phyloP scores from a whole-genome alignment of 2,329 filamentous ascomycete genomes.

The Colletotrichum chrysophilum region DNA sequence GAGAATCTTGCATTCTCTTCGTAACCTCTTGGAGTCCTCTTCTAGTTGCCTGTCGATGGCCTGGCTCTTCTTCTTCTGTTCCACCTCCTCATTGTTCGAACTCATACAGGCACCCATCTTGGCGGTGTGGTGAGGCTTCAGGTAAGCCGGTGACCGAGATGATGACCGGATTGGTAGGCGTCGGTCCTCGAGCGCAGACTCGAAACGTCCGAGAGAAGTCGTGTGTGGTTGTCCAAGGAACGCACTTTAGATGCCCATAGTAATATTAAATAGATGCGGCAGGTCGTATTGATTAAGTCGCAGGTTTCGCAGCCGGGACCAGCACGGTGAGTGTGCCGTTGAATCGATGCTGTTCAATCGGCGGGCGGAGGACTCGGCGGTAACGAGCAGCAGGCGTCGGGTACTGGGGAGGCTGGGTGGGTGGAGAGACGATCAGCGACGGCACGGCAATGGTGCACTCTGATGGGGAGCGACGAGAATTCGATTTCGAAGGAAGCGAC shows the following conservation, averaged over 20 bases:
- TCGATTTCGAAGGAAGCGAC: not conserved
- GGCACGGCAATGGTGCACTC: not conserved
- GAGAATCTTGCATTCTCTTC: conserved; percentile 98
- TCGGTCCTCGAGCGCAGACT: not conserved
- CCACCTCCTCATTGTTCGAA: conserved; percentile 82
- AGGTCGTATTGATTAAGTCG: not conserved
- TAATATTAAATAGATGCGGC: not conserved
- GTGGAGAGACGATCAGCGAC: not conserved
- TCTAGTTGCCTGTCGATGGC: conserved; percentile 93
- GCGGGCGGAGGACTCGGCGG: conserved; percentile 4
- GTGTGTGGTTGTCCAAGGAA: not conserved
- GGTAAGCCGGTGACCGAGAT: not conserved
- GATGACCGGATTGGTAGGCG: not conserved
- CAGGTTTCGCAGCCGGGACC: not conserved
- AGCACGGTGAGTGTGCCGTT: not conserved
- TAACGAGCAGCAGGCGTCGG: not conserved
- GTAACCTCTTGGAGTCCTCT: conserved; percentile 90
- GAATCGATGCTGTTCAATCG: not conserved
- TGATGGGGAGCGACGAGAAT: not conserved
- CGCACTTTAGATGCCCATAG: conserved; percentile 21
- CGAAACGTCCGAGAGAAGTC: not conserved
- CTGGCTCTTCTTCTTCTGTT: conserved; percentile 96
- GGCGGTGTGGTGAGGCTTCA: conserved; percentile 19
- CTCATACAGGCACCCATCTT: conserved; percentile 96
- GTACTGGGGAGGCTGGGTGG: not conserved